phyloP scores from a whole-genome alignment of 371 early-diverging fungal species.

The Mucor saturninus region DNA sequence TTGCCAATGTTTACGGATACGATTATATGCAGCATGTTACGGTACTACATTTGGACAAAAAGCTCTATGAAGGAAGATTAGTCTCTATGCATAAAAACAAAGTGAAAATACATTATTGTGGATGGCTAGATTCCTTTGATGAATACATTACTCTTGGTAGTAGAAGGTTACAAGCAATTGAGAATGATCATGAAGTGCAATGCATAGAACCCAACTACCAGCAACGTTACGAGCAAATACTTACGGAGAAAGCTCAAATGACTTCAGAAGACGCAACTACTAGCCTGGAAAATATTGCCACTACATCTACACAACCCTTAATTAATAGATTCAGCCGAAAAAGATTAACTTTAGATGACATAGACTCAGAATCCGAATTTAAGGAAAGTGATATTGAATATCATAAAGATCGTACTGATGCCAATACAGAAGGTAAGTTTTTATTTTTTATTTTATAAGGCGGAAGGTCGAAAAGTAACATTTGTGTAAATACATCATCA shows the following conservation, averaged over 20 bases:
- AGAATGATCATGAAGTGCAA: constrained; percentile 43
- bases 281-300: not conserved
- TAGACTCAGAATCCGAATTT: constrained; percentile 3
- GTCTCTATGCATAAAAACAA: constrained; percentile 52
- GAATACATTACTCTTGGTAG: constrained; percentile 66
- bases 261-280: constrained; percentile 19
- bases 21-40: constrained; percentile 61
- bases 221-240: constrained; percentile 48
- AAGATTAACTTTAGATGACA: constrained; percentile 20
- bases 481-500: not conserved
- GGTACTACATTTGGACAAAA: constrained; percentile 52
- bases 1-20: constrained; percentile 62
- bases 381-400: constrained; percentile 23
- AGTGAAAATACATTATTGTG: constrained; percentile 63
- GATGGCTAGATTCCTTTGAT: constrained; percentile 62
- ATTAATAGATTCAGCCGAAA: constrained; percentile 13
- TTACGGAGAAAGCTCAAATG: constrained; percentile 31
- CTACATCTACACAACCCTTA: not conserved
- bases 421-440: constrained; percentile 24
- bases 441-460: not conserved
- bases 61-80: constrained; percentile 59
- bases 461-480: not conserved
- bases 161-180: constrained; percentile 48
- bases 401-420: constrained; percentile 34
- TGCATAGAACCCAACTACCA: constrained; percentile 52